Evolutionary conservation across 2,329 filamentous ascomycete genomes (phyloP).

Genomic region (Immersiporthe knoxdaviesiana): DNA sequence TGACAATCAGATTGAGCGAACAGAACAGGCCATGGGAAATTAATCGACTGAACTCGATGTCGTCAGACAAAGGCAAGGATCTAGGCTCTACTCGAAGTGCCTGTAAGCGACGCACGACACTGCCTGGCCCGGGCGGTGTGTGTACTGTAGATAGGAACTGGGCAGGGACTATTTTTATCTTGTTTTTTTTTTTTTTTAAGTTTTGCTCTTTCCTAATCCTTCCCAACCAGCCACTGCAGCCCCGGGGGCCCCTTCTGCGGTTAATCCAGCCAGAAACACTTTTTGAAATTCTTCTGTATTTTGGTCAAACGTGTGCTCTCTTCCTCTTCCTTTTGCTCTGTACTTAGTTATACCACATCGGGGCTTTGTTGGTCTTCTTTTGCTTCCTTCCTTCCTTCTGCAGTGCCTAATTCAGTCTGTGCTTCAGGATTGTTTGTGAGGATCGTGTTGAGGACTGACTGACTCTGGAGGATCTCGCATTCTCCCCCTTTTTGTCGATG

Average conservation of each 20-base stretch:
- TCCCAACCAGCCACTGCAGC: too few relatives aligned
- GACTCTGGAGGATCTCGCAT: not conserved
- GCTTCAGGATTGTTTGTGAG: not conserved
- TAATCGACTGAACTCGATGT: not conserved
- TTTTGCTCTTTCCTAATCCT: not conserved
- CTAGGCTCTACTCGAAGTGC: not conserved
- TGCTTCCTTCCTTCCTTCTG: not conserved
- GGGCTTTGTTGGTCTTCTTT: not conserved
- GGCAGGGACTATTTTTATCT: not conserved
- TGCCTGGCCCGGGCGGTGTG: too few relatives aligned
- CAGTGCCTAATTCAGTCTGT: not conserved
- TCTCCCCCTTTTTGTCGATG: not conserved
- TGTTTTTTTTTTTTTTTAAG: not conserved
- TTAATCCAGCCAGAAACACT: not conserved
- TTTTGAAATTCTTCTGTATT: not conserved
- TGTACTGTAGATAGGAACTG: not conserved
- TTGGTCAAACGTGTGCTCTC: not conserved
- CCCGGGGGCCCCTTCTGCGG: too few relatives aligned
- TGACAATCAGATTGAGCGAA: not conserved
- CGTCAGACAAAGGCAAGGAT: slow-evolving; percentile 1
- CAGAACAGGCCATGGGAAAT: not conserved
- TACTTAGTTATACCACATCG: not conserved
- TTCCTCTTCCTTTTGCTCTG: not conserved
- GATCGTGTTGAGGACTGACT: not conserved
- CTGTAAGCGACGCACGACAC: too few relatives aligned